Conservation (phyloP, 768 basidiomycete genomes). For the Rhizopogon roseolus region DNA sequence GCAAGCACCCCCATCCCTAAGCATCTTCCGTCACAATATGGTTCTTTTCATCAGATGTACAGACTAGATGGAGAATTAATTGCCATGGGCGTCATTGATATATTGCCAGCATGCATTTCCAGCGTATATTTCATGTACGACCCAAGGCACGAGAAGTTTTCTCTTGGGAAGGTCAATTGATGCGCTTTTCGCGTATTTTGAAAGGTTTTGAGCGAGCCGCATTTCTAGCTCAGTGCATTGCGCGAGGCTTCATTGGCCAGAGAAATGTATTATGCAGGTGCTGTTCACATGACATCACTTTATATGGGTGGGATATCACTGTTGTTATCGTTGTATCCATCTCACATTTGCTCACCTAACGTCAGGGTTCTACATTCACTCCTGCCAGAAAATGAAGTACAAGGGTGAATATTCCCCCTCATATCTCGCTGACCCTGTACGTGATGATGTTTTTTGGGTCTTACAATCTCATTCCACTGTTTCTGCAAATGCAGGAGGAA, state of each 20-base stretch:
- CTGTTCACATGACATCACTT: constrained; percentile 54
- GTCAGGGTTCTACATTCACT: constrained; percentile 87
- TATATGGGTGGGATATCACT: constrained; percentile 72
- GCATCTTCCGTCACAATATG: constrained; percentile 73
- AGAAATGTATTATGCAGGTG: constrained; percentile 73
- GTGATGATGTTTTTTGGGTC: constrained; percentile 9
- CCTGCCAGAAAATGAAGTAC: constrained; percentile 93
- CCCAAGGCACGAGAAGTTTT: constrained; percentile 58
- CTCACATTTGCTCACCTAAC: background rate
- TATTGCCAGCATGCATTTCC: constrained; percentile 82
- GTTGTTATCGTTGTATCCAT: background rate
- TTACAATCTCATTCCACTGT: constrained; percentile 1
- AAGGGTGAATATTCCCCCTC: constrained; percentile 93
- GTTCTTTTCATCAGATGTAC: constrained; percentile 92
- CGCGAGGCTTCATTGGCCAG: constrained; percentile 71
- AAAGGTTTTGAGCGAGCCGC: background rate
- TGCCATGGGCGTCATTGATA: constrained; percentile 85
- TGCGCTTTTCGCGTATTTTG: background rate
- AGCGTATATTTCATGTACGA: constrained; percentile 91
- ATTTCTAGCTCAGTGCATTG: constrained; percentile 73
- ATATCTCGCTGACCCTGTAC: constrained; percentile 80
- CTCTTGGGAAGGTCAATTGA: constrained; percentile 65
- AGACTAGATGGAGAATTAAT: constrained; percentile 76
- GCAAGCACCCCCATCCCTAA: constrained; percentile 42
- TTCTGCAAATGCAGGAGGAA: constrained; percentile 49